Base-by-base conservation (phyloP, 495 filamentous ascomycete species). In the Apodospora peruviana region DNA sequence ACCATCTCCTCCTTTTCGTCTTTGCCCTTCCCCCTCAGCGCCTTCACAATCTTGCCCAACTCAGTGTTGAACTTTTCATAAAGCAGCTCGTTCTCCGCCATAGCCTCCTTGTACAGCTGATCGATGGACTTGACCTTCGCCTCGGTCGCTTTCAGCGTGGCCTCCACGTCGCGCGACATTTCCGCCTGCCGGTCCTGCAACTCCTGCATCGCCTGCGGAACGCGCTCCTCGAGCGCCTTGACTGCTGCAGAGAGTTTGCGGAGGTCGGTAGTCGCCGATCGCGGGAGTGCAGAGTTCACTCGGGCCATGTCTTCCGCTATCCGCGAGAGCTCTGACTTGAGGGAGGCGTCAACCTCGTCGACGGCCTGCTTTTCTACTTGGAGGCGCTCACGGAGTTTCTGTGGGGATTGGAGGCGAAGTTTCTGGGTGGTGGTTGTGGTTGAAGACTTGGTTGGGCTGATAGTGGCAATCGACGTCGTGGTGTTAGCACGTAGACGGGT, bases 31-130 rank as follows among this genome's bases (percentile, higher is more conserved):
- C 73, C 72, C 65, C 74, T 79, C 27, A 93, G 76, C 8, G 83
- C 85, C 58, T 79, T 84, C 17, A 88, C 74, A 45, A 96, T 85
- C 72, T 88, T 90, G 45, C 79, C 86, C 40, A 98, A 68, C 62
- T 98, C 93, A 20, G 81, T 77, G 55, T 96, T 96, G 72, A 96
- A 96, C 53, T 85, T 86, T 55, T 91, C 87, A 63, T 96, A 96
- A 34, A 96, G 74, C 41, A 93, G 80, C 67, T 96, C 91, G 54
- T 96, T 98, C 72, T 97, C 93, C 0, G 88, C 88, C 59, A 83
- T 91, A 16, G 84, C 80, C 57, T 95, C 86, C 50, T 89, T 87
- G 68, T 94, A 93, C 29, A 95, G 67, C 64, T 93, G 87, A 61
- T 96, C 91, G 27, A 96, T 79, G 35, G 88, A 85, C 57, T 82